Evolutionary conservation across 2,329 filamentous ascomycete species (phyloP), one percentile per base, ranked within the genome.

Genomic region (Colletotrichum gloeosporioides): DNA sequence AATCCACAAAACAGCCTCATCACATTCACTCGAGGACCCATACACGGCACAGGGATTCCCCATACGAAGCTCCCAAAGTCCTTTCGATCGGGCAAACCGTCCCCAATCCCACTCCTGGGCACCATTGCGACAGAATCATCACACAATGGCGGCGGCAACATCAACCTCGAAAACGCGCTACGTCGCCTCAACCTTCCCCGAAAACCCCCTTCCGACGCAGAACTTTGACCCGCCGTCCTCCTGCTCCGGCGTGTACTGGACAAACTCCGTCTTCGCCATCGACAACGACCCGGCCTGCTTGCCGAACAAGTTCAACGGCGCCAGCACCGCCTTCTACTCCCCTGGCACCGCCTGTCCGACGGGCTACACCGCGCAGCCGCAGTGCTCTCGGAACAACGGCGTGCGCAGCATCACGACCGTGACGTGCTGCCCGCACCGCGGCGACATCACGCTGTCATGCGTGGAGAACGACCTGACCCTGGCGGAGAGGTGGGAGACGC

Each of bases 301-400:
- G 8, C 79, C 79, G n/a, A 57, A 71, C 16, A 76, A 77, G 18
- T 80, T 79, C 31, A 71, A 69, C 29, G 73, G 68, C 10, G 69
- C 73, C 61, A 73, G 77, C 27, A 76, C 76, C 15, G 76, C 75
- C 3, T 80, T 78, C 63, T 81, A 79, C 69, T 59, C 67, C 16
- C 75, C 75, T 3, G 75, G 75, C 4, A 66, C 44, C 16, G 62
- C 64, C 10, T 77, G 75, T 5, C 75, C 75, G 49, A 74, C 75
- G 8, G 75, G 75, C 27, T 77, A 77, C 59, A 78, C 66, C 15
- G 81, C 80, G 3, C 80, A 81, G 59, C 71, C 71, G 12, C 77
- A 81, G 36, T 84, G 83, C 76, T 80, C 80, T 18, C 79, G 80
- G 29, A 80, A 75, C 61, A 71, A 68, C 3, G 79, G 78, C 13